Conservation (phyloP, 768 basidiomycete species). For the Trametes cubensis region DNA sequence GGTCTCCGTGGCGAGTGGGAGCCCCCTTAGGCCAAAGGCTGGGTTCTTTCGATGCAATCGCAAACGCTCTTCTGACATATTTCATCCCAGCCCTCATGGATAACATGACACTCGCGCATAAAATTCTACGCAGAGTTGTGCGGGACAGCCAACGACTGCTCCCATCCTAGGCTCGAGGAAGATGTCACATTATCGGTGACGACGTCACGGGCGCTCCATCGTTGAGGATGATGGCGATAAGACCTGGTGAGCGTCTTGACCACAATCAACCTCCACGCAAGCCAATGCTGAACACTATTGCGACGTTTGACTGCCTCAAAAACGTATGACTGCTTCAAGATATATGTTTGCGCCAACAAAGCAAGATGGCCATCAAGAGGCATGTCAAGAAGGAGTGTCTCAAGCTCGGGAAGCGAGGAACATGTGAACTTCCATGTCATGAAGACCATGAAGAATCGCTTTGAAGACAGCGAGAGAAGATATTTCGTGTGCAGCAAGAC, state of each 20-base stretch:
- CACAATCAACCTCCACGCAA: constrained; percentile 9
- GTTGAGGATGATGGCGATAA: constrained; percentile 9
- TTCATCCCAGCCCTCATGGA: no score
- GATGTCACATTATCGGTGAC: constrained; percentile 1
- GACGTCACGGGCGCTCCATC: neutral
- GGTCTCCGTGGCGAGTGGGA: no score
- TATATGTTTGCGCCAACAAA: neutral
- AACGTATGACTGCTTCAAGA: constrained; percentile 3
- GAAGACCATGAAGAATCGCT: no score
- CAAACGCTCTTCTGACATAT: neutral
- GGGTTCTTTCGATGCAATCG: no score
- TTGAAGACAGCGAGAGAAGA: no score
- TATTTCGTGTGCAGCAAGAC: no score
- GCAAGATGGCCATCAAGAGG: neutral
- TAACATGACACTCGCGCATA: no score
- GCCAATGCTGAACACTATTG: neutral
- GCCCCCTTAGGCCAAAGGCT: no score
- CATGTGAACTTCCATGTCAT: no score
- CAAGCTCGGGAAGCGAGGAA: no score
- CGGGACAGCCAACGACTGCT: neutral
- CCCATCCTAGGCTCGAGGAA: neutral
- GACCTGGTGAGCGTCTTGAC: constrained; percentile 2
- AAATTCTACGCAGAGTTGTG: no score
- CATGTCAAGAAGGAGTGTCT: neutral
- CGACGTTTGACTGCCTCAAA: constrained; percentile 10